Evolutionary conservation across 129 eudicot genomes (phyloP), one percentile per base, ranked within the genome.

Genomic region (Ambrosia artemisiifolia): DNA sequence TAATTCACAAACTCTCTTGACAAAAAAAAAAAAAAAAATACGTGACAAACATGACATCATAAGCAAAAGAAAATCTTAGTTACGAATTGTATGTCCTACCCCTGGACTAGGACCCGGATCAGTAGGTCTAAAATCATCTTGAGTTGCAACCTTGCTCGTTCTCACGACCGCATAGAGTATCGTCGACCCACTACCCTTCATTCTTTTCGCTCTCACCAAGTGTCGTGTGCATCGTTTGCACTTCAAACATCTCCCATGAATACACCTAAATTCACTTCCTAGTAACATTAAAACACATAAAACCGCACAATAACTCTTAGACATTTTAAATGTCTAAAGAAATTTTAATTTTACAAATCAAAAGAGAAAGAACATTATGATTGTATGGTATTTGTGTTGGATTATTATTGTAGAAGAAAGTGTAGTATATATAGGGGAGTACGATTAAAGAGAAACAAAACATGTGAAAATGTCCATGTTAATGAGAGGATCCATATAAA

Each of bases 61-160:
- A 70, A 53, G 57, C 12, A 51, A 72, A 28, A 59, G 12, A 59
- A 59, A 28, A 63, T 59, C 56, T 60, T 20, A 60, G 28, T 43
- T 72, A 72, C 11, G 69, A 24, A 72, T 43, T 8, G 57, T 32
- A 44, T 72, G 68, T 33, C 68, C 74, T 3, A 8, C 68, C 44
- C 68, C 76, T 0, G 68, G 68, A 42, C 69, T 60, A 46, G 63
- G 69, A 18, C 57, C 77, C 6, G 48, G 68, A 3, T 56, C 1
- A 59, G 77, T 43, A 72, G 69, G 77, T 60, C 69, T 60, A 72
- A 72, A 72, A 16, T 32, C 48, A 18, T 60, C 60, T 24, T 24
- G 19, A 2, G 33, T 18, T 60, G 18, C 77, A 28, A 60, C 43
- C 44, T 72, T 72, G 20, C 12, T 54, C 14, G 13, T 54, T 19